Evolutionary conservation across 2,329 filamentous ascomycete genomes (phyloP).

Genomic region (Talaromyces sp.): DNA sequence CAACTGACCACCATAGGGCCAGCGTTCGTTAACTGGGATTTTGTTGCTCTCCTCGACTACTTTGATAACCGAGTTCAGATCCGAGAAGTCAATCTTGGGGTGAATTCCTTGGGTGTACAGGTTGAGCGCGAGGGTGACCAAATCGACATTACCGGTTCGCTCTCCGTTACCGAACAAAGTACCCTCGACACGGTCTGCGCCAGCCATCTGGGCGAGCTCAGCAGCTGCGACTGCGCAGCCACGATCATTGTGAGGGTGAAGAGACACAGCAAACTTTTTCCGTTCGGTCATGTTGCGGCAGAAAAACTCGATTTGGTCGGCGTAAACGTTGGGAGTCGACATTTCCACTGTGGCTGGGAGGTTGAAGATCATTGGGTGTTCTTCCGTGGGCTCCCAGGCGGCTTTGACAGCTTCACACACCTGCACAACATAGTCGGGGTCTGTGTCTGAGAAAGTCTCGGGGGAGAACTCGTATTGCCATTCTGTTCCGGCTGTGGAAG

Average conservation of each 20-base stretch:
- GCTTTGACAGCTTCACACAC: constrained; percentile 91
- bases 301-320: constrained; percentile 95
- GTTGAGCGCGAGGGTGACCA: constrained; percentile 88
- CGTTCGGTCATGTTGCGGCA: constrained; percentile 77
- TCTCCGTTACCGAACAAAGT: constrained; percentile 94
- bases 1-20: constrained; percentile 84
- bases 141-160: constrained; percentile 89
- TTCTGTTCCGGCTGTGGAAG: constrained; percentile 50
- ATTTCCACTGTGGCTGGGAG: constrained; percentile 94
- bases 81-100: constrained; percentile 83
- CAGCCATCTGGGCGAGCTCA: constrained; percentile 93
- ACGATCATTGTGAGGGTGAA: constrained; percentile 93
- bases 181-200: constrained; percentile 88
- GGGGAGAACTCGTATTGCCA: constrained; percentile 49
- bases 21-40: constrained; percentile 84
- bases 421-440: constrained; percentile 73
- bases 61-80: constrained; percentile 80
- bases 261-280: constrained; percentile 80
- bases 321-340: constrained; percentile 90
- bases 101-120: constrained; percentile 90
- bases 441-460: constrained; percentile 78
- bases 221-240: constrained; percentile 86
- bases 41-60: constrained; percentile 90
- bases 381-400: constrained; percentile 77
- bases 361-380: constrained; percentile 91